Evolutionary conservation across 2,329 filamentous ascomycete genomes (phyloP).

Genomic region (Fusarium ramigenum): DNA sequence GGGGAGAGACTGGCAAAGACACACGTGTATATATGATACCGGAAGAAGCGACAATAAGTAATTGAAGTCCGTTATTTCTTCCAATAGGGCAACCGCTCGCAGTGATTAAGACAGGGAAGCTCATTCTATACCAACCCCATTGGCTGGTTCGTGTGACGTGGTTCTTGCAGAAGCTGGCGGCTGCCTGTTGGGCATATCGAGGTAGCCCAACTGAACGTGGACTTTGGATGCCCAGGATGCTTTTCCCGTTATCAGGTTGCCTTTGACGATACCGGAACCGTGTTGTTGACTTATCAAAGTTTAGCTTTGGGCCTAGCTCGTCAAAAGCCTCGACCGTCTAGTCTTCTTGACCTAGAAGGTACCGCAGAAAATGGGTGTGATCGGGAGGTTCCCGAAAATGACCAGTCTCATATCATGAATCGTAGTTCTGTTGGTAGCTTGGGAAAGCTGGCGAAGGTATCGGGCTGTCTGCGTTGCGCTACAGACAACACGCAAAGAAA

Average conservation of each 20-base stretch:
- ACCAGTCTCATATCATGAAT: neutral
- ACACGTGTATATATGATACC: neutral
- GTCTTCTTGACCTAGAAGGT: neutral
- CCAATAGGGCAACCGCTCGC: too few species aligned
- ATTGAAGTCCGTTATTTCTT: too few species aligned
- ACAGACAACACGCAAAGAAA: too few species aligned
- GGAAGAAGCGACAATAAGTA: neutral
- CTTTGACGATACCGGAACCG: too few species aligned
- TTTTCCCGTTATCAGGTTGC: too few species aligned
- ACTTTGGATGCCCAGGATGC: too few species aligned
- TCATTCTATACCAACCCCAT: too few species aligned
- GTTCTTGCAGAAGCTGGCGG: too few species aligned
- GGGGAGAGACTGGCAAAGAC: neutral
- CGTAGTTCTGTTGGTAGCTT: neutral
- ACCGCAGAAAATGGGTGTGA: neutral
- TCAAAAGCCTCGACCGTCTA: neutral
- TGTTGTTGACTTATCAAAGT: neutral
- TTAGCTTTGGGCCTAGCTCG: neutral
- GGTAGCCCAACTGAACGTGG: too few species aligned
- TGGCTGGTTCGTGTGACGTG: too few species aligned
- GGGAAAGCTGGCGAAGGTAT: neutral
- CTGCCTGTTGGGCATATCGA: too few species aligned
- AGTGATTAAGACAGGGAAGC: too few species aligned
- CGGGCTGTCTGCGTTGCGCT: neutral
- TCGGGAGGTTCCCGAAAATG: neutral